Evolutionary conservation across 2,329 filamentous ascomycete genomes (phyloP), one percentile per base, ranked within the genome.

Genomic region (Tothia fuscella): DNA sequence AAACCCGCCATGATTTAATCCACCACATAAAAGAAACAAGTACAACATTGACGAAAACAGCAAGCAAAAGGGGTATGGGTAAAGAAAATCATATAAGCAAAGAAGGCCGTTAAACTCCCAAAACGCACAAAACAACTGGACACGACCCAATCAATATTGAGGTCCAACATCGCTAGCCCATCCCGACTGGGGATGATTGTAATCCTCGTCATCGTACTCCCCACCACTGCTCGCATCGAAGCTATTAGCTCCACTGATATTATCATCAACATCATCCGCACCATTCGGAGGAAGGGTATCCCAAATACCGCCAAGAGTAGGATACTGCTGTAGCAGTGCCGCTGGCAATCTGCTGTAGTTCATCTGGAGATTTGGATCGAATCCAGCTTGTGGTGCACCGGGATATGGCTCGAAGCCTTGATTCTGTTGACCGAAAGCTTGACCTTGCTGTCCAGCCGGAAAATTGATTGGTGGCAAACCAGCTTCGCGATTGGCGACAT

Each of bases 261-360:
- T 83, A 39, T 65, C 67, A 3, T 65, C 61, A 25, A 70, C 65
- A 45, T 79, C 70, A 14, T 77, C 76, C 5, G 71, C 54, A 20
- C 60, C 63, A 4, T 68, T 68, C n/a, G 80, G 72, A 31, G 79
- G 74, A 56, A 93, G 73, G 41, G 80, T 74, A 14, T 74, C 72
- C 88, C 89, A 96, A 57, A 96, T 74, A 41, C 80, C 82, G 19
- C 88, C 87, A n/a, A 98, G 66, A 3, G 86, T 88, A 10, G 91
- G 91, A 59, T 95, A 96, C 55, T 96, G 91, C 14, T 83, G 82
- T 29, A 96, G 66, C 38, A 98, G 66, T 2, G 89, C 89, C 3
- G 84, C 83, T 2, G 91, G 91, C n/a, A 96, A 70, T 28, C 72
- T 71, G n/a, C n/a, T n/a, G 6, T 71, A 67, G 40, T 71, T 70